Percentiles rank a stretch among this genome's conserved stretches.
These are phyloP conservation scores for Phialophora chinensis DNA, from an alignment of 2,329 filamentous ascomycete genomes.

Conservation along the genomic window DNA sequence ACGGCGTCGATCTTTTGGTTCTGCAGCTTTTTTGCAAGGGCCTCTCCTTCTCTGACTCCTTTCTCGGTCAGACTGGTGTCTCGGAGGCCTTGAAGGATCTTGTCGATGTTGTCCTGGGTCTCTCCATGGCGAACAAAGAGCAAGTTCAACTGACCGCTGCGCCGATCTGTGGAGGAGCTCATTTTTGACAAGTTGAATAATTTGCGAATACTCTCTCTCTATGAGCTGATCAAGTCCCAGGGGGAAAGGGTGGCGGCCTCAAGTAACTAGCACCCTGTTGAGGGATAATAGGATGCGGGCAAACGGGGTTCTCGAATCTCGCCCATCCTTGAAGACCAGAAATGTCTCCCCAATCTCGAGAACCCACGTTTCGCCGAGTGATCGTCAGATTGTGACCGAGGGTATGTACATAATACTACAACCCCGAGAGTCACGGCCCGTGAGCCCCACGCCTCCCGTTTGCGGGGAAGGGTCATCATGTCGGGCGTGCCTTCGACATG, in stretches of 20 bases:
- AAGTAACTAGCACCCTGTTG: neutral
- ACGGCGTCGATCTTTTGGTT: slow-evolving; percentile 40
- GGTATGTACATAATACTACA: neutral
- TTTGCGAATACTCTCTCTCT: neutral
- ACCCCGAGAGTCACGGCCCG: neutral
- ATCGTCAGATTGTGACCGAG: neutral
- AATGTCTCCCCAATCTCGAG: neutral
- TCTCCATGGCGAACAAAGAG: slow-evolving; percentile 35
- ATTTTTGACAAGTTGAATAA: neutral
- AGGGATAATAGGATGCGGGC: neutral
- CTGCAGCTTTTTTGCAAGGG: slow-evolving; percentile 30
- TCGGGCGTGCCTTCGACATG: neutral
- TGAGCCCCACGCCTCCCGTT: neutral
- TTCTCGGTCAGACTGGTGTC: slow-evolving; percentile 32
- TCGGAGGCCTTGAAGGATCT: slow-evolving; percentile 27
- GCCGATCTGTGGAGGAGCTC: neutral
- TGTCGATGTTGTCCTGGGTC: slow-evolving; percentile 33
- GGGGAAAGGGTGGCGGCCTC: neutral
- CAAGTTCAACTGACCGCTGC: slow-evolving; percentile 22
- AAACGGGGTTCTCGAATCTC: neutral
- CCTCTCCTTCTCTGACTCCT: slow-evolving; percentile 23
- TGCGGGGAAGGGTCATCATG: neutral
- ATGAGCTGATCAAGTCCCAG: neutral
- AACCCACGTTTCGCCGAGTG: neutral
- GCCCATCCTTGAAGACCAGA: neutral